A percentile compares a stretch with the other conserved stretches of the same genome.
Evolutionary conservation across 768 basidiomycete genomes (phyloP).

Genomic region (Pleurotus giganteus): DNA sequence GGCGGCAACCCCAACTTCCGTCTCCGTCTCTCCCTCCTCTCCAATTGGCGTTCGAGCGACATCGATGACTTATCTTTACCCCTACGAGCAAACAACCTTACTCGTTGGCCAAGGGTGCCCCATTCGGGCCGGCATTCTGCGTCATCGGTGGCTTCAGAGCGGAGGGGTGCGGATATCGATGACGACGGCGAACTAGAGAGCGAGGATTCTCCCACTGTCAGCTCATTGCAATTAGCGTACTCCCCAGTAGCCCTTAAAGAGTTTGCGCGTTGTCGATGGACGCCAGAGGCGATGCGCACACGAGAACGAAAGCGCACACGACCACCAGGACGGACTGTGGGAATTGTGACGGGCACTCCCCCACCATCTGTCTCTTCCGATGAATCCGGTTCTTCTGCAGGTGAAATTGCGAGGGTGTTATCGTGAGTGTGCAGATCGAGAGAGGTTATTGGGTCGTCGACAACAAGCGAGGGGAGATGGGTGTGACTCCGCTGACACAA

Average conservation of each 20-base stretch:
- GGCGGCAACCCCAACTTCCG: constrained; percentile 2
- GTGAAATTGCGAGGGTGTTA: neutral
- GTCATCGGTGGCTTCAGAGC: constrained; percentile 49
- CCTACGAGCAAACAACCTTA: constrained; percentile 34
- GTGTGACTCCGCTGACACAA: constrained; percentile 1
- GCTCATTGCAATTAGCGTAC: constrained; percentile 19
- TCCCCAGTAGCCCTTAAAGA: constrained; percentile 14
- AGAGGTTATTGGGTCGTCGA: neutral
- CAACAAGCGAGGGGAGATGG: neutral
- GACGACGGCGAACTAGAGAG: constrained; percentile 68
- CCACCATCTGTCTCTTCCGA: neutral
- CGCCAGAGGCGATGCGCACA: constrained; percentile 74
- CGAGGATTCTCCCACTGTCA: constrained; percentile 38
- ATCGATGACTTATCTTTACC: constrained; percentile 16
- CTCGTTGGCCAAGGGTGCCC: constrained; percentile 61
- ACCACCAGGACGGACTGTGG: constrained; percentile 7
- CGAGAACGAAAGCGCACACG: constrained; percentile 70
- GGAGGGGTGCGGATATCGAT: constrained; percentile 79
- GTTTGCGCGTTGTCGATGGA: constrained; percentile 44
- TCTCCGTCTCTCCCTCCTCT: constrained; percentile 16
- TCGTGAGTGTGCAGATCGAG: neutral
- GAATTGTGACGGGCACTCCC: constrained; percentile 1
- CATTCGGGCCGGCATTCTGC: constrained; percentile 44
- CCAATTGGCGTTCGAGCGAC: constrained; percentile 12
- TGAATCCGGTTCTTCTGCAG: constrained; percentile 5